Evolutionary conservation across 306 rosid genomes (phyloP), one percentile per base, ranked within the genome.

Genomic region (Glycine soja): DNA sequence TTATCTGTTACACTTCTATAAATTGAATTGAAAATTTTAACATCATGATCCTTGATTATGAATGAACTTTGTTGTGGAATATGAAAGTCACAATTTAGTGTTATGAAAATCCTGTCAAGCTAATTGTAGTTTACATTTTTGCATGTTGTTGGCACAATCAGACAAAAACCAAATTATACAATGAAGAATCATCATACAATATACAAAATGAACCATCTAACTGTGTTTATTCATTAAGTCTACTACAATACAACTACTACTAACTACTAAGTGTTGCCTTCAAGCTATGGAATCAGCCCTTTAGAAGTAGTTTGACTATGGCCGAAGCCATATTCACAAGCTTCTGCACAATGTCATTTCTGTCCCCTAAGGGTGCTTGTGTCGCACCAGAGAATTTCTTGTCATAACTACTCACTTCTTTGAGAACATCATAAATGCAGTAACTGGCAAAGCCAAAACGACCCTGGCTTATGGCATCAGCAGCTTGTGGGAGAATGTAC

Each of bases 401-500:
- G 45, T 90, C 88, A 40, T 97, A 91, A 2, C 78, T 70, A 46
- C 7, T 43, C 7, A 92, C 83, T 59, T 91, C 87, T 74, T 90
- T 91, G 16, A 85, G 83, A 19, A 85, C 90, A 82, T 88, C 90
- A 71, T 89, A 63, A 7, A 91, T 72, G 57, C 93, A 91, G 47
- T 88, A 90, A 42, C 81, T 75, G 36, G 95, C 95, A 79, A 93
- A 91, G 16, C 84, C 89, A 77, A 86, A 34, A 34, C 38, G 24
- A 19, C 89, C 85, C 0, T 81, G 87, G 6, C 2, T 70, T 16
- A 93, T 57, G 3, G 93, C 92, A 13, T 90, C 91, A 76, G 87
- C 86, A 8, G 97, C 93, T 16, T 93, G 93, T 0, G 98, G 97
- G 8, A 91, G 87, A 76, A 76, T 91, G 70, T 85, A 93, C 42